Percentiles rank a stretch among this genome's conserved stretches.
These are phyloP conservation scores for Suhomyces guaymorum DNA, from an alignment of 1,139 yeast genomes.

Conservation along the genomic window DNA sequence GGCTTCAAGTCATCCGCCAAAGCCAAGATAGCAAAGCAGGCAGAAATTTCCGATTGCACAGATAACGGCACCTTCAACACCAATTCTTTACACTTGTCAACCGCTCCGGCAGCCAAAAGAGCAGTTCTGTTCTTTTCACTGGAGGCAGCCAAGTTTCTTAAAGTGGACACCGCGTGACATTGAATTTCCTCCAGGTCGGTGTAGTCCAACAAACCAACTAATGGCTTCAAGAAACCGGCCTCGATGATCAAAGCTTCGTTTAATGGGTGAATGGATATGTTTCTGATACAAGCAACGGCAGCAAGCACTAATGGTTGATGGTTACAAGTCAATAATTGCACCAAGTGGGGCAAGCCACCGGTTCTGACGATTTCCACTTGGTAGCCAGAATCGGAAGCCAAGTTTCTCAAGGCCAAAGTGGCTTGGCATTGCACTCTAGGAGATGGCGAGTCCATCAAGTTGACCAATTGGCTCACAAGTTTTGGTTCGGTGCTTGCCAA, in stretches of 20 bases:
- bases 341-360: slow-evolving; percentile 92
- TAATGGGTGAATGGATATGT: slow-evolving; percentile 92
- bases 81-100: slow-evolving; percentile 86
- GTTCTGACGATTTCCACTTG: slow-evolving; percentile 95
- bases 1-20: slow-evolving; percentile 93
- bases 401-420: slow-evolving; percentile 88
- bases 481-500: slow-evolving; percentile 93
- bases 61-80: slow-evolving; percentile 82
- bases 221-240: slow-evolving; percentile 90
- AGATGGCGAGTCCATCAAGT: slow-evolving; percentile 86
- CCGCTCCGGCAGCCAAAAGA: slow-evolving; percentile 93
- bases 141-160: slow-evolving; percentile 93
- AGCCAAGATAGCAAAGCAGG: slow-evolving; percentile 95
- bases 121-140: slow-evolving; percentile 91
- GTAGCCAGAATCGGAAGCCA: slow-evolving; percentile 91
- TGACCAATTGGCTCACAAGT: slow-evolving; percentile 82
- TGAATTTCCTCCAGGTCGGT: slow-evolving; percentile 93
- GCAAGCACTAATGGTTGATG: slow-evolving; percentile 93
- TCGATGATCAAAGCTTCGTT: slow-evolving; percentile 94
- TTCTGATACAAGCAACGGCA: slow-evolving; percentile 97
- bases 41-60: slow-evolving; percentile 94
- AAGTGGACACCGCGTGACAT: slow-evolving; percentile 95
- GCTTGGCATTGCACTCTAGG: slow-evolving; percentile 99
- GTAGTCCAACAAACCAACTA: slow-evolving; percentile 81
- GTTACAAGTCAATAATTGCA: slow-evolving; percentile 79